Percentiles rank a stretch among this genome's conserved stretches.
phyloP scores from a whole-genome alignment of 768 basidiomycete genomes.

The Naganishia onofrii region DNA sequence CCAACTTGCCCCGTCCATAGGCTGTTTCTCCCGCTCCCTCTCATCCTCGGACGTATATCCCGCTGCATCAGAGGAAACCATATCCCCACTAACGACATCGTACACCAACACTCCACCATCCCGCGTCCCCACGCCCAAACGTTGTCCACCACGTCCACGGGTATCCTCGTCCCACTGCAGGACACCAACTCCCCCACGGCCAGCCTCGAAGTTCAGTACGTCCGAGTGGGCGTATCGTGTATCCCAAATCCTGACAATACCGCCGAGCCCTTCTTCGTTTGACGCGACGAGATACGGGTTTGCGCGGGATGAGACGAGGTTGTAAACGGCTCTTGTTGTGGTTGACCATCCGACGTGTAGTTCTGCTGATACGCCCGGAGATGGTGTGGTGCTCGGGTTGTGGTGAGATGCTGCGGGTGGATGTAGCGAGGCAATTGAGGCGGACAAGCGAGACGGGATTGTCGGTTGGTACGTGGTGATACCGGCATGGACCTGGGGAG shows the following conservation, averaged over 20 bases:
- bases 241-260: constrained; percentile 48
- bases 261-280: constrained; percentile 37
- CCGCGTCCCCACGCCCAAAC: constrained; percentile 41
- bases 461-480: constrained; percentile 39
- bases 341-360: constrained; percentile 5
- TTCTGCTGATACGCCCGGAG: not conserved
- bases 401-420: constrained; percentile 24
- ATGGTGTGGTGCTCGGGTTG: not conserved
- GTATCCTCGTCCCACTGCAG: constrained; percentile 38
- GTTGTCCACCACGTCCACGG: constrained; percentile 25
- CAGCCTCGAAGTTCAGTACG: constrained; percentile 42
- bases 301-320: constrained; percentile 40
- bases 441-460: constrained; percentile 41
- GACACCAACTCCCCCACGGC: constrained; percentile 33
- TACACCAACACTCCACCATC: constrained; percentile 47
- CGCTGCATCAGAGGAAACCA: not conserved
- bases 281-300: constrained; percentile 41
- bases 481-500: not conserved
- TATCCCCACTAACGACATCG: constrained; percentile 41
- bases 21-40: not conserved
- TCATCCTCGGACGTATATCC: not conserved
- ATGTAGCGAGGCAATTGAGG: constrained; percentile 27
- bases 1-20: constrained; percentile 6
- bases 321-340: constrained; percentile 38
- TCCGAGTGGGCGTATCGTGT: constrained; percentile 36